Base-by-base conservation (phyloP, 2,329 filamentous ascomycete species). In the Pestalotiopsis sp. region DNA sequence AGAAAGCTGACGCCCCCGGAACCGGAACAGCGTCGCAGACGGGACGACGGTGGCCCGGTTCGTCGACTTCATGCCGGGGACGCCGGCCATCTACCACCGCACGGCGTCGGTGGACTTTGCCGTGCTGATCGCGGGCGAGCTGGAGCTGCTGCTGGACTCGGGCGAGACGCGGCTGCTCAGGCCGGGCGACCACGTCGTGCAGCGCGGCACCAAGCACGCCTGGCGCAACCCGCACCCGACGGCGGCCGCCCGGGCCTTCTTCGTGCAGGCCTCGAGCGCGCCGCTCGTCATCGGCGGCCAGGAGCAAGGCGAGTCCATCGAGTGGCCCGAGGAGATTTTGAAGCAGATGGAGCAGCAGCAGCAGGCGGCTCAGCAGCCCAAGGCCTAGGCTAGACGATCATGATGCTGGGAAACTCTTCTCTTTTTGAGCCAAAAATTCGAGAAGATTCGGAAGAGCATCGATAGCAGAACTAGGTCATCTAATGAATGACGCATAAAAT, bases 21-120 rank as follows among this genome's bases (percentile, higher is more conserved):
- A 48, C 40, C 13, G n/a, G 26, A 52, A 52, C 44, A 52, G 44
- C 44, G 44, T 52, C 44, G 17, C n/a, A 2, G 22, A 30, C 30
- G 63, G 40, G 30, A 57, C 44, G 7, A 63, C 70, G 7, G 64
- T 63, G 3, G 52, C 67, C 35, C 69, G 68, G 38, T 60, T 66
- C 38, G 64, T 71, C n/a, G 70, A 71, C 63, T 60, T 35, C 4
- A 61, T 67, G 3, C 69, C 69, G 6, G 69, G 60, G 10, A 13
- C 14, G 11, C 35, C 38, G 30, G 64, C 62, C 17, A 64, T 69
- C 9, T 35, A 68, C 48, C 70, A 71, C 66, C 68, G 70, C 22
- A 68, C 68, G 26, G 14, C 68, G 9, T 67, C 67, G 55, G 64
- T 71, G 22, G 68, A 70, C 59, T 71, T 67, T 65, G 64, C 62